A percentile compares a stretch with the other conserved stretches of the same genome.
These are phyloP conservation scores for Delonix regia DNA, from an alignment of 306 rosid genomes.

Conservation along the genomic window DNA sequence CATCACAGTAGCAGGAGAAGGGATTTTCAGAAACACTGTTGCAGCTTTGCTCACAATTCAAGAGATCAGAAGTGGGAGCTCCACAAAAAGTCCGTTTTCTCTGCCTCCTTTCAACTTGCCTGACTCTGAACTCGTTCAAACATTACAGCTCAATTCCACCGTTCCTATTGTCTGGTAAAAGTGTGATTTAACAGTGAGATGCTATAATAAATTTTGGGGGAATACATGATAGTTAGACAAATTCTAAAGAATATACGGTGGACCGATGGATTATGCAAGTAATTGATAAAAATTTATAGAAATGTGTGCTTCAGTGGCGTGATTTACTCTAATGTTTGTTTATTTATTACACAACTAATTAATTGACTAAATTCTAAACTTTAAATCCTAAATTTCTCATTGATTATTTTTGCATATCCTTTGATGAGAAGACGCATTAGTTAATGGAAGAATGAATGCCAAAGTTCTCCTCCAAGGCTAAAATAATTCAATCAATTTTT, in stretches of 20 bases:
- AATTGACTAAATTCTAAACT: too few relatives aligned
- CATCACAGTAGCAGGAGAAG: conserved; percentile 59
- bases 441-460: not conserved
- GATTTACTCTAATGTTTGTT: too few relatives aligned
- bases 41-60: conserved; percentile 83
- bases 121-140: conserved; percentile 63
- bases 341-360: too few relatives aligned
- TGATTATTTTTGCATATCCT: not conserved
- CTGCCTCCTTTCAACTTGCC: conserved; percentile 82
- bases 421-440: conserved; percentile 14
- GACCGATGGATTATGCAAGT: too few relatives aligned
- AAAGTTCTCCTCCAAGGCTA: not conserved
- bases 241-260: not conserved
- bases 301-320: too few relatives aligned
- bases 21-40: conserved; percentile 80
- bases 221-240: conserved; percentile 1
- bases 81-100: conserved; percentile 75
- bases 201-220: conserved; percentile 5
- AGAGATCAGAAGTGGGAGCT: conserved; percentile 81
- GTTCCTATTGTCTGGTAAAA: conserved; percentile 57
- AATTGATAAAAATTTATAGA: too few relatives aligned
- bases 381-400: too few relatives aligned
- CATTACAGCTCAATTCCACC: conserved; percentile 64
- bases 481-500: too few relatives aligned
- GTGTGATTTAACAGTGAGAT: not conserved